Percentiles rank a stretch among this genome's conserved stretches.
Conservation (phyloP, 345 rosid genomes). For the Salix caprea region DNA sequence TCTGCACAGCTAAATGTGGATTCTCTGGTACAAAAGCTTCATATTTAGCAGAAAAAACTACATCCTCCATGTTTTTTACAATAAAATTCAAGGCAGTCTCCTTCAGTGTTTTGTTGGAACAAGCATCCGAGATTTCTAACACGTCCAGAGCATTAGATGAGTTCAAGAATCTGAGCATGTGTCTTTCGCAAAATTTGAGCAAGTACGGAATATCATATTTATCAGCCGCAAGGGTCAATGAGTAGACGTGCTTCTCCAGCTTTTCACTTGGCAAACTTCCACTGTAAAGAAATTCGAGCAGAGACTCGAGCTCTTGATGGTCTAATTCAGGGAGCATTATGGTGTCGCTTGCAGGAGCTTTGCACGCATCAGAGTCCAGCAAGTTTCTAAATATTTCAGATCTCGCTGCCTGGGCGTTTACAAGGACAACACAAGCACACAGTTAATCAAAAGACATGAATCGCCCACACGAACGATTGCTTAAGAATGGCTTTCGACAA, state of each 20-base stretch:
- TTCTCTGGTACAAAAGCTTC: conserved; percentile 58
- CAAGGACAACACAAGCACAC: too few relatives aligned
- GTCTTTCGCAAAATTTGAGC: conserved; percentile 53
- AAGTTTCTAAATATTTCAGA: conserved; percentile 74
- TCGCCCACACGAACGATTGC: too few relatives aligned
- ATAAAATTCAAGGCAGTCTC: conserved; percentile 52
- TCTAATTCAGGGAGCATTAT: conserved; percentile 56
- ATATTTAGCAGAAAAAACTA: conserved; percentile 50
- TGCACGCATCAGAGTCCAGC: conserved; percentile 62
- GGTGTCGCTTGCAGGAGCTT: conserved; percentile 48
- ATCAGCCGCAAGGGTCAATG: conserved; percentile 60
- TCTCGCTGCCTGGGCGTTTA: conserved; percentile 55
- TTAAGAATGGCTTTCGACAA: too few relatives aligned
- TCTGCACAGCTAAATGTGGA: conserved; percentile 53
- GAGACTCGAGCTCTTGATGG: conserved; percentile 62
- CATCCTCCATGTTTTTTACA: conserved; percentile 54
- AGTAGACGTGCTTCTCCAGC: conserved; percentile 48
- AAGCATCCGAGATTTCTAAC: conserved; percentile 57
- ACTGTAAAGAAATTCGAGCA: conserved; percentile 70
- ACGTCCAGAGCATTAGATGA: conserved; percentile 52
- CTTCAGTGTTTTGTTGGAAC: conserved; percentile 47
- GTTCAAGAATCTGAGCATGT: conserved; percentile 47
- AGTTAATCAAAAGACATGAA: too few relatives aligned
- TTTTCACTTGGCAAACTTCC: conserved; percentile 50
- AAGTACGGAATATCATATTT: conserved; percentile 68